Base-by-base conservation (phyloP, 345 rosid species). In the Salix koriyanagi region DNA sequence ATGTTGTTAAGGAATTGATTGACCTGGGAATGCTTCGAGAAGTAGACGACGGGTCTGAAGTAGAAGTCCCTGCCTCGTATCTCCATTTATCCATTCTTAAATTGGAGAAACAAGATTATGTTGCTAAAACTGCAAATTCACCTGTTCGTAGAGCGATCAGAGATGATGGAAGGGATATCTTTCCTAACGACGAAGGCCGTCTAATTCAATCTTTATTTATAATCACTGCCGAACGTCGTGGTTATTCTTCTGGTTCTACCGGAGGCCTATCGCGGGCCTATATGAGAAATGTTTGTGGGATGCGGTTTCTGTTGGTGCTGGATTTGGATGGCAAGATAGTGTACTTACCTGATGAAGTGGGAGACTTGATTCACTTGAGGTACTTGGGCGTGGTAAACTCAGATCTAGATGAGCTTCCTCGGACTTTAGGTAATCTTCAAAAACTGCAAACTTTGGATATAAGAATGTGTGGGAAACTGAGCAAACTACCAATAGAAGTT, bases 391-490 rank as follows among this genome's bases (percentile, higher is more conserved):
- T 71, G 71, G 32, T 7, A 23, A 32, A 36, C 54, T 77, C 80
- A 5, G 3, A 36, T 30, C 52, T 77, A 6, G 21, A 72, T 16
- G 76, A 71, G 37, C 80, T 77, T 65, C 76, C 80, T 10, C 7
- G 32, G 58, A 72, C 65, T n/a, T 12, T 77, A 48, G 72, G 58
- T 2, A 68, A 67, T 37, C 78, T 76, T 76, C 65, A 68, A 25
- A 76, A 65, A 11, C 78, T 68, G 13, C 78, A 39, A 42, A 67
- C 78, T 76, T 26, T 76, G 73, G 78, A 67, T 61, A 67, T 68
- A 54, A 25, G 26, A 39, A 7, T 44, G 69, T 36, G 37, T 28
- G 8, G 73, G 5, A 2, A 26, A 0, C 73, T 67, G 25, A 2
- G 8, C 2, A 26, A 56, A 68, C 13, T 76, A 39, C 72, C 78